phyloP scores from a whole-genome alignment of 768 basidiomycete genomes.

The Mrakia frigida region DNA sequence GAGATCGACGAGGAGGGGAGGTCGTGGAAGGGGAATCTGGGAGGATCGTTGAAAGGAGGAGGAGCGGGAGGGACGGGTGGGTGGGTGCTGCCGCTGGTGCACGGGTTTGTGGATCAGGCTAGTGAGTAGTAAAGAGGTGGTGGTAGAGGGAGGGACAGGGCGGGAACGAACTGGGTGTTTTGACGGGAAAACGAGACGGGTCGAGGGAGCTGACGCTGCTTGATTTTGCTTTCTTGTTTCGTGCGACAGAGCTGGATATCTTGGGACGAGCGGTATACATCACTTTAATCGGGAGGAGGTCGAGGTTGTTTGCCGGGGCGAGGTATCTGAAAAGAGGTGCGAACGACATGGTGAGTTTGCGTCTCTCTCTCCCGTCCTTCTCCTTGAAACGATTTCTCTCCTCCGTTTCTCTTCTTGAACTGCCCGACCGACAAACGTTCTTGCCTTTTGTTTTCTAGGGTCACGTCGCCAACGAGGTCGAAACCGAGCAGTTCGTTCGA shows the following conservation, averaged over 20 bases:
- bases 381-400: no score
- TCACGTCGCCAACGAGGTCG: constrained; percentile 97
- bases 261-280: constrained; percentile 85
- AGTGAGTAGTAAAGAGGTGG: constrained; percentile 55
- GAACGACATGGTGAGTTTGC: constrained; percentile 68
- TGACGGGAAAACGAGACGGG: no score
- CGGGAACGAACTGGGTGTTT: no score
- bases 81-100: constrained; percentile 87
- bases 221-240: not conserved
- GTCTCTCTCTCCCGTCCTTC: no score
- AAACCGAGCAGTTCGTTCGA: constrained; percentile 71
- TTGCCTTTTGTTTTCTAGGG: constrained; percentile 55
- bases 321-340: constrained; percentile 90
- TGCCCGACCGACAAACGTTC: no score
- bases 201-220: not conserved
- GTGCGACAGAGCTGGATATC: constrained; percentile 71
- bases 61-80: constrained; percentile 49
- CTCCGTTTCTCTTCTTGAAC: not conserved
- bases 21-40: constrained; percentile 27
- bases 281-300: constrained; percentile 89
- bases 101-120: constrained; percentile 97
- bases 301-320: constrained; percentile 91
- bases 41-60: constrained; percentile 2
- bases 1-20: constrained; percentile 40
- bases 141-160: not conserved